These are phyloP conservation scores for Petunia hybrid DNA, from an alignment of 305 asterid genomes.

Conservation along the genomic window DNA sequence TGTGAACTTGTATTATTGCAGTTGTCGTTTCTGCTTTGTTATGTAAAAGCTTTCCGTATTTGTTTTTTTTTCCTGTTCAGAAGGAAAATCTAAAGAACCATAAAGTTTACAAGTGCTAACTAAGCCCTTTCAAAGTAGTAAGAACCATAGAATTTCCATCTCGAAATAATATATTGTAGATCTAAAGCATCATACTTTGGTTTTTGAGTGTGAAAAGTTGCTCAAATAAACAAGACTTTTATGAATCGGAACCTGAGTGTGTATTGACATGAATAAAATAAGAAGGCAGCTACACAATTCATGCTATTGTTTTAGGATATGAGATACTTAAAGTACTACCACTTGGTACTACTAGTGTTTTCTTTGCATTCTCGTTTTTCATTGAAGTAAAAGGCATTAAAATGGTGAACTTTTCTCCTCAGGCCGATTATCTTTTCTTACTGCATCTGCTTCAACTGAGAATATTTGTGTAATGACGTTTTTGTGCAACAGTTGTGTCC, in stretches of 20 bases:
- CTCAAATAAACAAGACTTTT: neutral
- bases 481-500: slow-evolving; percentile 75
- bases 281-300: slow-evolving; percentile 28
- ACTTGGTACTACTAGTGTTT: neutral
- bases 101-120: slow-evolving; percentile 10
- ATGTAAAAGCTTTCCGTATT: neutral
- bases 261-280: neutral
- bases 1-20: neutral
- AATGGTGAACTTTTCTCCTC: slow-evolving; percentile 14
- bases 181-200: slow-evolving; percentile 1
- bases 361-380: slow-evolving; percentile 4
- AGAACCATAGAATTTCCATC: neutral
- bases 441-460: slow-evolving; percentile 36
- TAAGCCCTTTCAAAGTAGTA: neutral
- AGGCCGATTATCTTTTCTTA: neutral
- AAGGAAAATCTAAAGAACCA: neutral
- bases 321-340: neutral
- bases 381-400: neutral
- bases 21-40: neutral
- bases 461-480: slow-evolving; percentile 38
- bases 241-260: neutral
- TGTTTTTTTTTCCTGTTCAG: neutral
- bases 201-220: neutral
- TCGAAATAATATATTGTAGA: neutral
- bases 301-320: neutral